Conservation (phyloP, 192 early-diverging fungal species). For the Coemansia sp. region DNA sequence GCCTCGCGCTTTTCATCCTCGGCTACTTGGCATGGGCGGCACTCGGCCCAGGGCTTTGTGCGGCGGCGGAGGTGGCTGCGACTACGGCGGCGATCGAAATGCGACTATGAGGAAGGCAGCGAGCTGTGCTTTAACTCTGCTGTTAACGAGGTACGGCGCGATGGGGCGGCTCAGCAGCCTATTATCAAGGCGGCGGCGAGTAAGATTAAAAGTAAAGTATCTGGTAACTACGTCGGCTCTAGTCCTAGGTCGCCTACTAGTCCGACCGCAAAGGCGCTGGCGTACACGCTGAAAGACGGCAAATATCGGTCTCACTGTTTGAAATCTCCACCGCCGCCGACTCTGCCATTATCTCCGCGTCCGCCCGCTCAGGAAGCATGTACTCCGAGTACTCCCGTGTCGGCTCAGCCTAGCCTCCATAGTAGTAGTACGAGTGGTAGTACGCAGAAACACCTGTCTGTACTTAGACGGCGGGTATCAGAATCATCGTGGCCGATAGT, state of each 20-base stretch:
- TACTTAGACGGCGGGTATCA: too few species aligned
- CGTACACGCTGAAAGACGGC: constrained; percentile 51
- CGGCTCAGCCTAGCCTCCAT: background rate
- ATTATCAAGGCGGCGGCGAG: constrained; percentile 22
- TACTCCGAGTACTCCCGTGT: too few species aligned
- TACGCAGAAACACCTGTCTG: too few species aligned
- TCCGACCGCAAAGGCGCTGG: constrained; percentile 14
- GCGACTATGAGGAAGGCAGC: constrained; percentile 18
- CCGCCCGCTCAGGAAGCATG: too few species aligned
- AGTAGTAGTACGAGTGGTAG: background rate
- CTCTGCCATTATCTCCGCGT: too few species aligned
- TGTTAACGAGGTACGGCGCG: background rate
- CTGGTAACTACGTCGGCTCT: constrained; percentile 28
- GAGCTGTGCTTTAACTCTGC: constrained; percentile 1
- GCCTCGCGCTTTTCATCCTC: constrained; percentile 40
- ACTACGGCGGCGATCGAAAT: constrained; percentile 4
- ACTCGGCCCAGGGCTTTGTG: constrained; percentile 27
- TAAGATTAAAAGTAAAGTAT: constrained; percentile 44
- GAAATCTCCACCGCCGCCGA: background rate
- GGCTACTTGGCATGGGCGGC: constrained; percentile 20
- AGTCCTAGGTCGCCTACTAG: constrained; percentile 28
- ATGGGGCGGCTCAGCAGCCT: background rate
- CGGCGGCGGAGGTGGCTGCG: constrained; percentile 29
- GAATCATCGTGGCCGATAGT: too few species aligned
- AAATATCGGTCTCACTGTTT: constrained; percentile 36